Conservation (phyloP, 768 basidiomycete genomes). For the Amanita fuliginea region DNA sequence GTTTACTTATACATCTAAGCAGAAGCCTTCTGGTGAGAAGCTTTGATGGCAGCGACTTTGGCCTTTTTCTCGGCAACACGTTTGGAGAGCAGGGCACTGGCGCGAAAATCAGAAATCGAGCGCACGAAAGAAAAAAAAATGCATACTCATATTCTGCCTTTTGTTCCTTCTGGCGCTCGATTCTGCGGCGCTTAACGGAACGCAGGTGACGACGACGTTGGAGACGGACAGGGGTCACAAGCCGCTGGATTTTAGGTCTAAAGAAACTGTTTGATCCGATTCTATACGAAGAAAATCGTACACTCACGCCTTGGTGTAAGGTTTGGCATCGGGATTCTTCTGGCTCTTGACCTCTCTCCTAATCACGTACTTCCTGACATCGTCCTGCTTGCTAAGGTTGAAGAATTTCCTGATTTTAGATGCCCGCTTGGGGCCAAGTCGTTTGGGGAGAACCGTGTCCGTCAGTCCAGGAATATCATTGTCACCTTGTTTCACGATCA, state of each 20-base stretch:
- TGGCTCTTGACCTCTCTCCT: conserved; percentile 78
- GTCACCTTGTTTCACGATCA: conserved; percentile 96
- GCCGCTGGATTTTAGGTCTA: conserved; percentile 94
- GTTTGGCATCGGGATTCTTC: conserved; percentile 88
- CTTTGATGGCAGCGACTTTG: conserved; percentile 81
- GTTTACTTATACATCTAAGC: not conserved
- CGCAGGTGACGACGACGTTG: conserved; percentile 92
- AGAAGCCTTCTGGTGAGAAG: conserved; percentile 44
- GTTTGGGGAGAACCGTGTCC: conserved; percentile 86
- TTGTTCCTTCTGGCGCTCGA: conserved; percentile 91
- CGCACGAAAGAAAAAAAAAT: too few relatives aligned
- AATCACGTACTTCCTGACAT: conserved; percentile 96
- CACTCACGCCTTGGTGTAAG: too few relatives aligned
- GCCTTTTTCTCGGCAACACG: conserved; percentile 90
- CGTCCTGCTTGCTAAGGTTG: conserved; percentile 95
- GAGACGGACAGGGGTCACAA: conserved; percentile 90
- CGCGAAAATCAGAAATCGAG: not conserved
- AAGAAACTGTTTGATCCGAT: not conserved
- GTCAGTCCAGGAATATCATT: conserved; percentile 84
- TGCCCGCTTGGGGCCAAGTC: conserved; percentile 94
- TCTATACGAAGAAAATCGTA: not conserved
- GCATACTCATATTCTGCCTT: conserved; percentile 84
- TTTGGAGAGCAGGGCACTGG: conserved; percentile 67
- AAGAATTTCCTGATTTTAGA: conserved; percentile 97
- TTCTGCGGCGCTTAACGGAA: conserved; percentile 77